Conservation (phyloP, 805 yeast species). For the Komagataella pastoris region DNA sequence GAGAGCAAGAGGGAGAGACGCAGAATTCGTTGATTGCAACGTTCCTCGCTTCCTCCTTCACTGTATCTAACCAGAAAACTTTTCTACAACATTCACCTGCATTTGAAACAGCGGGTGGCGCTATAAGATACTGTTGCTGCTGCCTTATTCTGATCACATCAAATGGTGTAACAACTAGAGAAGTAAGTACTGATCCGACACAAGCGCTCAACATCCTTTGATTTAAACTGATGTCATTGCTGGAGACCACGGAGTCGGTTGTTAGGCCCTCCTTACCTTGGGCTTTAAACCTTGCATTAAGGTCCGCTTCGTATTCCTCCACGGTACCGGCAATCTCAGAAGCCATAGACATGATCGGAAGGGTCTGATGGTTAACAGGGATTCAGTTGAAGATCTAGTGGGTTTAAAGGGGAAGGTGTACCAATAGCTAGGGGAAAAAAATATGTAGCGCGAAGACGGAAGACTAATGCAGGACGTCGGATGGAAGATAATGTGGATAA, state of each 20-base stretch:
- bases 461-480: not conserved
- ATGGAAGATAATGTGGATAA: not conserved
- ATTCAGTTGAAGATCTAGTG: not conserved
- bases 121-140: constrained; percentile 60
- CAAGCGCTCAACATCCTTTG: constrained; percentile 75
- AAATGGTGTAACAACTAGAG: constrained; percentile 65
- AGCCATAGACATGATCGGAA: constrained; percentile 19
- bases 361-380: not conserved
- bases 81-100: constrained; percentile 20
- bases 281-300: constrained; percentile 2
- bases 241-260: constrained; percentile 1
- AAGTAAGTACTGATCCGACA: constrained; percentile 60
- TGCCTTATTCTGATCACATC: constrained; percentile 68
- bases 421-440: not conserved
- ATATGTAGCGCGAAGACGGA: not conserved
- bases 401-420: not conserved
- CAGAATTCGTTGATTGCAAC: constrained; percentile 19
- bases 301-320: constrained; percentile 17
- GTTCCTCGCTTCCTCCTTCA: not conserved
- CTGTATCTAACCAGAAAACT: constrained; percentile 19
- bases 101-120: constrained; percentile 19
- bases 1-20: constrained; percentile 24
- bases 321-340: constrained; percentile 26
- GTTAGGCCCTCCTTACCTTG: not conserved
- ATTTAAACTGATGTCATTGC: constrained; percentile 25